A percentile compares a stretch with the other conserved stretches of the same genome.
phyloP scores from a whole-genome alignment of 306 rosid genomes.

The Citrullus colocynthis region DNA sequence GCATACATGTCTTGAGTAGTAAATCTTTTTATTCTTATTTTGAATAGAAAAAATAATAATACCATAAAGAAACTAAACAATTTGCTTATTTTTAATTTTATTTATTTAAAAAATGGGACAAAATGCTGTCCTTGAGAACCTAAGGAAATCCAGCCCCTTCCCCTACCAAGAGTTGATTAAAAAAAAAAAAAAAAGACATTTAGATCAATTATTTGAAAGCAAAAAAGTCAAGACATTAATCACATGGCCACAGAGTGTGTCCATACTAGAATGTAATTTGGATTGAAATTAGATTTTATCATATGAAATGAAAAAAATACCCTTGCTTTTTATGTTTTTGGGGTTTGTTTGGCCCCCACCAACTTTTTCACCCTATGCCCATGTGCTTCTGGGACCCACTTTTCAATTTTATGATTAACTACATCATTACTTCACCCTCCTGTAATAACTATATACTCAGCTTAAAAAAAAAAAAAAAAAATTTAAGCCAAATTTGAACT shows the following conservation, averaged over 20 bases:
- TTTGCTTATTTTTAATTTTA: background rate
- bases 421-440: slow-evolving; percentile 15
- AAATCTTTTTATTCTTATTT: too few species aligned
- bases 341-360: background rate
- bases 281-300: background rate
- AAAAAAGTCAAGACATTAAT: background rate
- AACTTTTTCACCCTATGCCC: slow-evolving; percentile 9
- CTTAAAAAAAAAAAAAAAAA: too few species aligned
- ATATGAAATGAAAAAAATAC: background rate
- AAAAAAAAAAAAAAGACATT: background rate
- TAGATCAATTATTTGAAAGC: background rate
- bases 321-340: background rate
- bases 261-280: background rate
- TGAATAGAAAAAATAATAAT: too few species aligned
- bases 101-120: background rate
- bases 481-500: too few species aligned
- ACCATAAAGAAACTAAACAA: too few species aligned
- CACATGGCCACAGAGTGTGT: background rate
- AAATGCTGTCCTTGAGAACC: background rate
- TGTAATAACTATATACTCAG: background rate
- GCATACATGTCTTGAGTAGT: too few species aligned
- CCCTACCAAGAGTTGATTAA: background rate
- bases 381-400: slow-evolving; percentile 35
- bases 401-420: slow-evolving; percentile 21
- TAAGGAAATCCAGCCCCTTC: background rate